These are phyloP conservation scores for Tetrapisispora taiwanensis DNA, from an alignment of 805 yeast genomes.

Conservation along the genomic window DNA sequence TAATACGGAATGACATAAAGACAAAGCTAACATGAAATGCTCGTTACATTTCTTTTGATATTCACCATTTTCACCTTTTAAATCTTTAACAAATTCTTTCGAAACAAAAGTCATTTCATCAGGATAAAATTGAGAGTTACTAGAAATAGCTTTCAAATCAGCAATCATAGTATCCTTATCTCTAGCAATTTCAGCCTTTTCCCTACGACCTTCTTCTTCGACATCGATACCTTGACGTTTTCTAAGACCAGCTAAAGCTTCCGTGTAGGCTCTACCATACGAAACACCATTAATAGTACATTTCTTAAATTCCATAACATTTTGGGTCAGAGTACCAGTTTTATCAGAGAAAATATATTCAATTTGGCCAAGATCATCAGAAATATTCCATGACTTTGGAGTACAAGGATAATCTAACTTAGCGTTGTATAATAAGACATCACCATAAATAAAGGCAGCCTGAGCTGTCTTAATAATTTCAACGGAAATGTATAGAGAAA, in stretches of 20 bases:
- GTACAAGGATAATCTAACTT: constrained; percentile 70
- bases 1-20: constrained; percentile 70
- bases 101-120: constrained; percentile 66
- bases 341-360: constrained; percentile 79
- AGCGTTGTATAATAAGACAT: constrained; percentile 59
- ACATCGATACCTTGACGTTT: constrained; percentile 72
- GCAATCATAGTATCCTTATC: constrained; percentile 53
- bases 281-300: constrained; percentile 64
- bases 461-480: constrained; percentile 79
- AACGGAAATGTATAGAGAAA: constrained; percentile 69
- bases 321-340: constrained; percentile 77
- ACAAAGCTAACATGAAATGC: constrained; percentile 67
- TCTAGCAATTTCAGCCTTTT: constrained; percentile 42
- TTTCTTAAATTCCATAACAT: constrained; percentile 78
- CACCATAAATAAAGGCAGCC: constrained; percentile 72
- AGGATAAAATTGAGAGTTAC: constrained; percentile 36
- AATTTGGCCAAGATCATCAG: constrained; percentile 80
- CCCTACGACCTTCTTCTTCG: constrained; percentile 45
- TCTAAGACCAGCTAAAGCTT: constrained; percentile 69
- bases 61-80: constrained; percentile 37
- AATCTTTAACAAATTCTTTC: constrained; percentile 50
- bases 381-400: constrained; percentile 77
- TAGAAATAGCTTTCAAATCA: constrained; percentile 31
- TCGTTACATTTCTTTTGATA: constrained; percentile 50
- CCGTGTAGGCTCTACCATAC: constrained; percentile 76